Evolutionary conservation across 2,329 filamentous ascomycete genomes (phyloP).

Genomic region (Botrytis fragariae): DNA sequence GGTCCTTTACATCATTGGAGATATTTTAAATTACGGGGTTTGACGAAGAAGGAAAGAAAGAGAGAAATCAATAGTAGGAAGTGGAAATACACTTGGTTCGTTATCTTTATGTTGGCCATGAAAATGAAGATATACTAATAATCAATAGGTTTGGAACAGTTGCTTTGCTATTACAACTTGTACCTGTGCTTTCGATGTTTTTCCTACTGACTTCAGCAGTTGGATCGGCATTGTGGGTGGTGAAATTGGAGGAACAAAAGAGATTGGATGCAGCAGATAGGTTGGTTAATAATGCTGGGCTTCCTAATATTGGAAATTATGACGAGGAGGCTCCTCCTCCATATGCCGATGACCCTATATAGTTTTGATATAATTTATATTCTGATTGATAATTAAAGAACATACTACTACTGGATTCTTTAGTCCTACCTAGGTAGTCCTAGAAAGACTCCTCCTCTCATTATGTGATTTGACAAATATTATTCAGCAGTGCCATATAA

Average conservation of each 20-base stretch:
- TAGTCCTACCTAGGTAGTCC: too few species aligned
- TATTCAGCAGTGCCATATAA: background rate
- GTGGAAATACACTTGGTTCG: slow-evolving; percentile 81
- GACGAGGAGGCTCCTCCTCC: slow-evolving; percentile 32
- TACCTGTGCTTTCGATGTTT: slow-evolving; percentile 89
- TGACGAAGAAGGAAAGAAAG: slow-evolving; percentile 72
- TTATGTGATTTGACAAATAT: background rate
- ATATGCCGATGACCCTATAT: slow-evolving; percentile 35
- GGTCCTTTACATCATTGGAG: slow-evolving; percentile 89
- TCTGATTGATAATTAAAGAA: background rate
- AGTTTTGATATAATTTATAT: slow-evolving; percentile 7
- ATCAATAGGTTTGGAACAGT: slow-evolving; percentile 70
- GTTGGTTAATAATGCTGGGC: slow-evolving; percentile 13
- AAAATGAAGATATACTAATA: slow-evolving; percentile 20
- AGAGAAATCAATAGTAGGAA: slow-evolving; percentile 63
- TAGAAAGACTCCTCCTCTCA: background rate
- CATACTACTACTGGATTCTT: background rate
- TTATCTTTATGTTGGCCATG: background rate
- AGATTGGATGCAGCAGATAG: slow-evolving; percentile 28
- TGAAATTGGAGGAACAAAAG: slow-evolving; percentile 63
- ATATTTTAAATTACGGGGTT: slow-evolving; percentile 78
- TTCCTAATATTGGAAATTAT: background rate
- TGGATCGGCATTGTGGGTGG: slow-evolving; percentile 84
- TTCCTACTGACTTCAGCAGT: slow-evolving; percentile 85
- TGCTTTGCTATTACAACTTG: slow-evolving; percentile 79